Evolutionary conservation across 352 stramenopile species (phyloP).

Genomic region (Globisporangium paroecandrum): DNA sequence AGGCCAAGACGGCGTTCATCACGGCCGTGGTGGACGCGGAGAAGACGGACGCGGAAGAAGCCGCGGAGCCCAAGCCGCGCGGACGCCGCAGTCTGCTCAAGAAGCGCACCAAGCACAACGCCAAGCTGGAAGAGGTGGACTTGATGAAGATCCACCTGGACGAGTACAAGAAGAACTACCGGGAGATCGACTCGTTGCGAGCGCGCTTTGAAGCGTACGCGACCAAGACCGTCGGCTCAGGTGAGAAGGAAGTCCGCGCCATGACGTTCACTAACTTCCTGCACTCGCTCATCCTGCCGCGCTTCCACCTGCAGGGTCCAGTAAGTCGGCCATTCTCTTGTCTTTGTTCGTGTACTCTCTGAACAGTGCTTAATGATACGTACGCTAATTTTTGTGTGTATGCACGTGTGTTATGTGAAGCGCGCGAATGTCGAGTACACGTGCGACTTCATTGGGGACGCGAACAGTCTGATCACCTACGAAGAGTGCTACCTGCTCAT

Average conservation of each 20-base stretch:
- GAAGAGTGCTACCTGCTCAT: constrained; percentile 80
- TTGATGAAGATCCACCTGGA: constrained; percentile 66
- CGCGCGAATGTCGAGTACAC: constrained; percentile 48
- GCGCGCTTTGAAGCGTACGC: constrained; percentile 61
- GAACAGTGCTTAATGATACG: background rate
- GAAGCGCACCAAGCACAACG: constrained; percentile 53
- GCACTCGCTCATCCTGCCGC: constrained; percentile 66
- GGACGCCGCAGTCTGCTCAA: constrained; percentile 50
- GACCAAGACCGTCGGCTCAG: constrained; percentile 33
- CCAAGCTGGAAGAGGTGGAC: constrained; percentile 59
- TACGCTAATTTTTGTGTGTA: background rate
- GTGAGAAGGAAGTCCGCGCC: constrained; percentile 25
- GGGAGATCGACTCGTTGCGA: constrained; percentile 37
- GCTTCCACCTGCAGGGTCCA: constrained; percentile 57
- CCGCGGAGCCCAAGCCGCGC: constrained; percentile 18
- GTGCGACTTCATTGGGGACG: constrained; percentile 73
- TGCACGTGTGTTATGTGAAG: constrained; percentile 24
- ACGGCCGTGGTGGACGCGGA: constrained; percentile 14
- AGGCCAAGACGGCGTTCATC: constrained; percentile 14
- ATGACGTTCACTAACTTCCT: constrained; percentile 87
- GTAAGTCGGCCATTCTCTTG: constrained; percentile 20
- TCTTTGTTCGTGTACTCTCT: background rate
- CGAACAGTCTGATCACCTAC: constrained; percentile 70
- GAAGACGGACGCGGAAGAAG: constrained; percentile 6
- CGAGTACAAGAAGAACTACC: constrained; percentile 48